Evolutionary conservation across 371 early-diverging fungal species (phyloP).

Genomic region (Mucor sp.): DNA sequence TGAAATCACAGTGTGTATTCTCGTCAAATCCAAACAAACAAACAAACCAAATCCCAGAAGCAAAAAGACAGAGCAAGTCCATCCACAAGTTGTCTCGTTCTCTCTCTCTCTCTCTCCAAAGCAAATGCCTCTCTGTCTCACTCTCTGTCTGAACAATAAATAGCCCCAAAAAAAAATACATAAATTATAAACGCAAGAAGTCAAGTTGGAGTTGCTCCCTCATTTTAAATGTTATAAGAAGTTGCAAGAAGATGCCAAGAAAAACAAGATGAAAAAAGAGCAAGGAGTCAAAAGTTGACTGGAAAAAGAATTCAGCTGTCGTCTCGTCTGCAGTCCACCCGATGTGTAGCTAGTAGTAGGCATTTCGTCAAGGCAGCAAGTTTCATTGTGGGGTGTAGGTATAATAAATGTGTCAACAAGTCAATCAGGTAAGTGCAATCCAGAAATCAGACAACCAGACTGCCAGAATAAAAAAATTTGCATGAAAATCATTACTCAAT

Average conservation of each 20-base stretch:
- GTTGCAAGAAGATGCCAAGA: background rate
- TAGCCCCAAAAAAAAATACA: background rate
- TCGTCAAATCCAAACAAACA: background rate
- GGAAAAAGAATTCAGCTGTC: background rate
- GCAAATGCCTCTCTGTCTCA: background rate
- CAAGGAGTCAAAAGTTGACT: background rate
- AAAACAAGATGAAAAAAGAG: background rate
- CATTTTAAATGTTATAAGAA: background rate
- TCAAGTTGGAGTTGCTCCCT: background rate
- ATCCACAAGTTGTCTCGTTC: background rate
- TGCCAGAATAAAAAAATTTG: background rate
- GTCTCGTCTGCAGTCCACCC: background rate
- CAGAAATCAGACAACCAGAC: background rate
- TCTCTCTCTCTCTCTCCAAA: too few relatives aligned
- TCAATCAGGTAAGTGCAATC: background rate
- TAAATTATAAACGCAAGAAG: slow-evolving; percentile 2
- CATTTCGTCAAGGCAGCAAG: background rate
- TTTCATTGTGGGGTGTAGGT: background rate
- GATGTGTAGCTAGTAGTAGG: background rate
- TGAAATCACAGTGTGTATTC: background rate
- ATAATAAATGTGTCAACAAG: too few relatives aligned
- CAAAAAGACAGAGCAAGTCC: background rate
- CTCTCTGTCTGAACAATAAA: background rate
- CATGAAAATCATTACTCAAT: background rate
- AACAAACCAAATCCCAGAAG: background rate